Evolutionary conservation across 2,329 filamentous ascomycete species (phyloP).

Genomic region (Colletotrichum neosansevieriae): DNA sequence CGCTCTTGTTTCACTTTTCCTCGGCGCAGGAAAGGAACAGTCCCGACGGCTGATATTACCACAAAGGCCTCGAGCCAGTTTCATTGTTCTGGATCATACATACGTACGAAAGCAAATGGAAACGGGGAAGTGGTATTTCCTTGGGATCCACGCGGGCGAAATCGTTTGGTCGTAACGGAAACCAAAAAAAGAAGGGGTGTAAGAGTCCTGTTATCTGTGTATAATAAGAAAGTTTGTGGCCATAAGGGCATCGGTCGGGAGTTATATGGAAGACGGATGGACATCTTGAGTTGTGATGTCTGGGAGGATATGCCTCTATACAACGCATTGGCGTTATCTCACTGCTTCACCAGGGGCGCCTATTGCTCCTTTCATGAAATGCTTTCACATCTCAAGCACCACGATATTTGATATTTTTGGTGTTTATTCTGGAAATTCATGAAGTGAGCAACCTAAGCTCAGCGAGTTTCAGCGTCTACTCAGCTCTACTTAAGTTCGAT

Average conservation of each 20-base stretch:
- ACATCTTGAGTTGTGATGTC: not conserved
- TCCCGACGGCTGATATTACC: slow-evolving; percentile 16
- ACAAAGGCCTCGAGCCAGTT: slow-evolving; percentile 13
- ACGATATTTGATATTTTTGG: too few species aligned
- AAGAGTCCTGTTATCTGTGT: slow-evolving; percentile 7
- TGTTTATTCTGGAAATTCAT: too few species aligned
- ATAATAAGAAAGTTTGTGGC: slow-evolving; percentile 30
- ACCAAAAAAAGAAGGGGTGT: slow-evolving; percentile 20
- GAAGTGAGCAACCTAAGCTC: too few species aligned
- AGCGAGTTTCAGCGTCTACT: too few species aligned
- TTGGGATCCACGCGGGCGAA: not conserved
- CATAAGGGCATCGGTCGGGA: slow-evolving; percentile 27
- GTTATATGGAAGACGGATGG: slow-evolving; percentile 24
- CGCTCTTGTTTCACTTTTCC: not conserved
- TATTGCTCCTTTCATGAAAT: not conserved
- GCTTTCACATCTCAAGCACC: too few species aligned
- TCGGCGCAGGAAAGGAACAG: not conserved
- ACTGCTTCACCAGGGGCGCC: not conserved
- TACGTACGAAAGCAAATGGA: slow-evolving; percentile 17
- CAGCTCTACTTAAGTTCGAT: not conserved
- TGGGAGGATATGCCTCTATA: not conserved
- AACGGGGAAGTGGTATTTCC: not conserved
- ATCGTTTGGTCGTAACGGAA: slow-evolving; percentile 16
- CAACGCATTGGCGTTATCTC: slow-evolving; percentile 14
- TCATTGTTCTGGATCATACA: slow-evolving; percentile 25